Percentiles rank a stretch among this genome's conserved stretches.
Evolutionary conservation across 805 yeast species (phyloP).

Genomic region (Naumovozyma castellii): DNA sequence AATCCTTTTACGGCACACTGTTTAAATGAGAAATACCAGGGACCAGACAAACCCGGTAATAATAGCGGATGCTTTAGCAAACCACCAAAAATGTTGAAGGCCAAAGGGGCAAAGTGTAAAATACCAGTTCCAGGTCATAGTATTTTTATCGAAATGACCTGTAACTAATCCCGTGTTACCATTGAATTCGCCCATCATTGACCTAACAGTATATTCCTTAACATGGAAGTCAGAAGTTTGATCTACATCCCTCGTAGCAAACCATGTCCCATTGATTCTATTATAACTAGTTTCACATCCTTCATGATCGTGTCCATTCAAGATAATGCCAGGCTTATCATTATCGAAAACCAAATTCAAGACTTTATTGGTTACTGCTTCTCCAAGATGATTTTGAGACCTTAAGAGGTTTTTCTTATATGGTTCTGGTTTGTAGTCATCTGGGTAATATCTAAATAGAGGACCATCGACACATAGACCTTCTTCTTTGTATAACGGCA

Average conservation of each 20-base stretch:
- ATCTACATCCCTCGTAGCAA: slow-evolving; percentile 18
- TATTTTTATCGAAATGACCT: slow-evolving; percentile 46
- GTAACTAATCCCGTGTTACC: slow-evolving; percentile 83
- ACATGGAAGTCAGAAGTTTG: slow-evolving; percentile 30
- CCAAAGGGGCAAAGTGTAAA: slow-evolving; percentile 72
- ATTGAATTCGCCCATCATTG: slow-evolving; percentile 94
- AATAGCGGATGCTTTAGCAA: slow-evolving; percentile 46
- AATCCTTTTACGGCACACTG: too few relatives aligned
- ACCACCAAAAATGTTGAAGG: slow-evolving; percentile 96
- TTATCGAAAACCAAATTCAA: slow-evolving; percentile 63
- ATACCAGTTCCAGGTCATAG: slow-evolving; percentile 51
- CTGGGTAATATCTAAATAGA: slow-evolving; percentile 48
- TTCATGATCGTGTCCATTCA: slow-evolving; percentile 94
- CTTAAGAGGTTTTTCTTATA: slow-evolving; percentile 63
- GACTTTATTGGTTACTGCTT: slow-evolving; percentile 56
- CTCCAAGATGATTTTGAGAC: slow-evolving; percentile 77
- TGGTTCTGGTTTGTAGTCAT: slow-evolving; percentile 46
- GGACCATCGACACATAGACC: slow-evolving; percentile 90
- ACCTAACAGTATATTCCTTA: slow-evolving; percentile 74
- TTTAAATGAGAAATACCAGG: slow-evolving; percentile 3
- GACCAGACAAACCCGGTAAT: slow-evolving; percentile 35
- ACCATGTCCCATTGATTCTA: slow-evolving; percentile 44
- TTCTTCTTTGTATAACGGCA: slow-evolving; percentile 73
- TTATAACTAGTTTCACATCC: slow-evolving; percentile 76
- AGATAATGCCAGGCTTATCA: slow-evolving; percentile 61